Percentiles rank a stretch among this genome's conserved stretches.
These are phyloP conservation scores for Vanrija sp. DNA, from an alignment of 1,284 basidiomycete species.

Conservation along the genomic window DNA sequence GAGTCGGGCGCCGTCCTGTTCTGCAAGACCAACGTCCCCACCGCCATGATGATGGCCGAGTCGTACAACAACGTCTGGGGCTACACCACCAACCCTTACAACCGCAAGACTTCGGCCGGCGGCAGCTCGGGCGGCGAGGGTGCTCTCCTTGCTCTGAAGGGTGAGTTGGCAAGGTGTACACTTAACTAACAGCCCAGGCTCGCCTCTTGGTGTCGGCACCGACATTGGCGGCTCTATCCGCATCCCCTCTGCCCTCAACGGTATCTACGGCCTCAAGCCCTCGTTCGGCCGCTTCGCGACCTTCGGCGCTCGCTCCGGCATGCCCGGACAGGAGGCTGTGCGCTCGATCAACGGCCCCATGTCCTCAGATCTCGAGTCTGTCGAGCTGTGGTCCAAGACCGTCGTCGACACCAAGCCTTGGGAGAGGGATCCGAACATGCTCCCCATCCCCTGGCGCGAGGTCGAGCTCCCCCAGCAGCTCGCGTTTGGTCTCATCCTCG, in stretches of 20 bases:
- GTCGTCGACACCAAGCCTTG: conserved; percentile 57
- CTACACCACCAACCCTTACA: conserved; percentile 62
- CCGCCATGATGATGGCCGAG: conserved; percentile 43
- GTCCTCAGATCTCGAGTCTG: conserved; percentile 56
- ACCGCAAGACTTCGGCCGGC: conserved; percentile 56
- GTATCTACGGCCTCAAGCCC: conserved; percentile 66
- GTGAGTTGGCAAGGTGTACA: too few relatives aligned
- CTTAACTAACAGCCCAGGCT: conserved; percentile 42
- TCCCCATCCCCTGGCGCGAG: conserved; percentile 64
- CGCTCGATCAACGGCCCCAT: conserved; percentile 70
- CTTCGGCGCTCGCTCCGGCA: conserved; percentile 58
- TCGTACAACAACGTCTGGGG: conserved; percentile 56
- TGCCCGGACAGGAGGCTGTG: conserved; percentile 68
- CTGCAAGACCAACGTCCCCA: conserved; percentile 43
- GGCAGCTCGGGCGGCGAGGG: conserved; percentile 64
- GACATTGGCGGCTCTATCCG: conserved; percentile 69
- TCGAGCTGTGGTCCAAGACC: conserved; percentile 62
- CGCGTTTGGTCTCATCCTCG: conserved; percentile 53
- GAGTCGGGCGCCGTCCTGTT: conserved; percentile 31
- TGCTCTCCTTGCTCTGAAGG: conserved; percentile 56
- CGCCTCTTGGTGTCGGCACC: conserved; percentile 62
- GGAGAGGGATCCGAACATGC: conserved; percentile 62
- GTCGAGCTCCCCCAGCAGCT: conserved; percentile 61
- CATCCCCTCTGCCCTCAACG: conserved; percentile 64
- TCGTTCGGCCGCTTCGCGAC: conserved; percentile 69